These are phyloP conservation scores for Penicillium corylophilum DNA, from an alignment of 2,329 filamentous ascomycete genomes.

Conservation along the genomic window DNA sequence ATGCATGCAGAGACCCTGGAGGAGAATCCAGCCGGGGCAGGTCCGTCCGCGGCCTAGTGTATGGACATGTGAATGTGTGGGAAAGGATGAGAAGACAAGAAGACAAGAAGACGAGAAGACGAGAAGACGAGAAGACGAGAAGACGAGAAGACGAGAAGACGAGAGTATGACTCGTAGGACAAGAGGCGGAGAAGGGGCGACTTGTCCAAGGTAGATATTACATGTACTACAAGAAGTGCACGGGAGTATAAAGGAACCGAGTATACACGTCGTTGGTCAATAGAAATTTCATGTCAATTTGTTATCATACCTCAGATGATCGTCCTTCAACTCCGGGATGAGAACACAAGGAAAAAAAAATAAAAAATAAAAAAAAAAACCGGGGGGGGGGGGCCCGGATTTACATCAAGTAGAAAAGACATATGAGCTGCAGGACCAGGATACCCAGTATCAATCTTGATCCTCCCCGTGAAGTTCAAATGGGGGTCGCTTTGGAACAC, in stretches of 20 bases:
- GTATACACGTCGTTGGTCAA: background rate
- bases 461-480: background rate
- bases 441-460: conserved; percentile 1
- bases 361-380: background rate
- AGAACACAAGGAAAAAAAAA: conserved; percentile 3
- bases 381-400: background rate
- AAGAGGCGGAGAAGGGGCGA: too few relatives aligned
- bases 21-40: conserved; percentile 17
- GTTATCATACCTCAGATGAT: background rate
- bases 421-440: background rate
- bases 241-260: background rate
- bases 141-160: background rate
- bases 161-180: background rate
- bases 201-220: too few relatives aligned
- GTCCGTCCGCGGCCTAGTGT: conserved; percentile 14
- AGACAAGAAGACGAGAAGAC: background rate
- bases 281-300: conserved; percentile 6
- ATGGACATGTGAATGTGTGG: background rate
- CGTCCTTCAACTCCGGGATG: conserved; percentile 12
- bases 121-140: background rate
- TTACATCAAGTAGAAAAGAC: background rate
- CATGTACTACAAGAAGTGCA: background rate
- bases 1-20: conserved; percentile 23
- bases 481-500: background rate
- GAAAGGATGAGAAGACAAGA: background rate